A percentile compares a stretch with the other conserved stretches of the same genome.
Evolutionary conservation across 179 eudicot genomes (phyloP).

Genomic region (Gypsophila paniculata): DNA sequence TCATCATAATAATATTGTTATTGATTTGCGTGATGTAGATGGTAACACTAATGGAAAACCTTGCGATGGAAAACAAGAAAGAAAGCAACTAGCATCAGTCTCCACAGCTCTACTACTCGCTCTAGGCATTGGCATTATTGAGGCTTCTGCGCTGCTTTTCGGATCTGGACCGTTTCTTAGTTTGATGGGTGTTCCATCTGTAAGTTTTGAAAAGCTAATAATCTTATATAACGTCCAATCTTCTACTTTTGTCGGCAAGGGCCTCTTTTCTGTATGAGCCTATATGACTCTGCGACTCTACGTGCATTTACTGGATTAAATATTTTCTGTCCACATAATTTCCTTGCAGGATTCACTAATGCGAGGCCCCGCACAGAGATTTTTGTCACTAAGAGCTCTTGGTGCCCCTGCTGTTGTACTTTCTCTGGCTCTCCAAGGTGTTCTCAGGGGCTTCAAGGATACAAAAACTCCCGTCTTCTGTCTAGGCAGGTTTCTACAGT

Average conservation of each 20-base stretch:
- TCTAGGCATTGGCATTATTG: slow-evolving; percentile 63
- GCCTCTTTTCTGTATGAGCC: slow-evolving; percentile 8
- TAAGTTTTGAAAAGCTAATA: slow-evolving; percentile 30
- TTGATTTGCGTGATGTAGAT: slow-evolving; percentile 15
- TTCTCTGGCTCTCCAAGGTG: slow-evolving; percentile 89
- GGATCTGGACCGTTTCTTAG: slow-evolving; percentile 77
- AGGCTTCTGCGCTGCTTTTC: slow-evolving; percentile 68
- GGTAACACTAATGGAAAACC: slow-evolving; percentile 33
- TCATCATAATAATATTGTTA: too few species aligned
- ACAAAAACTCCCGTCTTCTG: slow-evolving; percentile 90
- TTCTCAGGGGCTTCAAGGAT: slow-evolving; percentile 96
- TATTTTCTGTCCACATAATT: slow-evolving; percentile 12
- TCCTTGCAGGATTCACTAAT: slow-evolving; percentile 66
- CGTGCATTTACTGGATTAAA: not conserved
- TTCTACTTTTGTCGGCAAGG: not conserved
- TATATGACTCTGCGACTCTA: not conserved
- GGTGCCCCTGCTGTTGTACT: slow-evolving; percentile 98
- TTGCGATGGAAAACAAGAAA: slow-evolving; percentile 26
- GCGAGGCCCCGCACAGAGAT: slow-evolving; percentile 63
- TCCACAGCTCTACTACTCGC: slow-evolving; percentile 78
- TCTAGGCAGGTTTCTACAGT: too few species aligned
- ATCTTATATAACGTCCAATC: too few species aligned
- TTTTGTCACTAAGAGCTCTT: slow-evolving; percentile 74
- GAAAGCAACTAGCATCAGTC: slow-evolving; percentile 73
- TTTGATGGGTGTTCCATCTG: slow-evolving; percentile 78